These are phyloP conservation scores for Kodamaea kaohsiungensis DNA, from an alignment of 805 yeast genomes.

Conservation along the genomic window DNA sequence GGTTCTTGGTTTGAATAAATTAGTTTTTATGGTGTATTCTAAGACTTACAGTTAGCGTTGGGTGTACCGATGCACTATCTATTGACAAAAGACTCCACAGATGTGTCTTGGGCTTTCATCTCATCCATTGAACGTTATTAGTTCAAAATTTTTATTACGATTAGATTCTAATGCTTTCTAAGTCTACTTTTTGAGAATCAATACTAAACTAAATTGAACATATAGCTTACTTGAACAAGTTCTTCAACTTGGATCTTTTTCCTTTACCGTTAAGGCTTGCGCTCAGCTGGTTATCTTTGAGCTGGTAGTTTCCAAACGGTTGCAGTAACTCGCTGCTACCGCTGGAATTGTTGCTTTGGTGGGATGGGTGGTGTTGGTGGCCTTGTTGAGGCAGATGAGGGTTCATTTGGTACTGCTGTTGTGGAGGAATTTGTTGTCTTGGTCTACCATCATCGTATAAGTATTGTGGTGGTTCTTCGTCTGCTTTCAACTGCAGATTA, in stretches of 20 bases:
- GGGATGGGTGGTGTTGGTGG: conserved; percentile 18
- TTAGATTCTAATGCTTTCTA: not conserved
- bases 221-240: conserved; percentile 35
- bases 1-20: too few species aligned
- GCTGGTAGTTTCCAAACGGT: conserved; percentile 1
- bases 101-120: too few species aligned
- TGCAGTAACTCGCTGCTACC: conserved; percentile 2
- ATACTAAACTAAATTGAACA: not conserved
- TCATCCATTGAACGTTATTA: too few species aligned
- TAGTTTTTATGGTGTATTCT: too few species aligned
- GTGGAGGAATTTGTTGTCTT: conserved; percentile 13
- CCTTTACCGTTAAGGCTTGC: conserved; percentile 30
- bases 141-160: not conserved
- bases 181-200: not conserved
- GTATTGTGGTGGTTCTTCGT: conserved; percentile 42
- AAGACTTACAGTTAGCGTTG: too few species aligned
- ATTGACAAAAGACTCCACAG: too few species aligned
- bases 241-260: conserved; percentile 48
- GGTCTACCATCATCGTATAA: conserved; percentile 38
- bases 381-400: not conserved
- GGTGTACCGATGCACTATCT: too few species aligned
- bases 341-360: conserved; percentile 7
- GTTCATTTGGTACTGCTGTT: not conserved
- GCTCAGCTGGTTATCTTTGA: not conserved
- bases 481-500: conserved; percentile 26